Conservation (phyloP, 805 yeast species). For the Blastobotrys robertii region DNA sequence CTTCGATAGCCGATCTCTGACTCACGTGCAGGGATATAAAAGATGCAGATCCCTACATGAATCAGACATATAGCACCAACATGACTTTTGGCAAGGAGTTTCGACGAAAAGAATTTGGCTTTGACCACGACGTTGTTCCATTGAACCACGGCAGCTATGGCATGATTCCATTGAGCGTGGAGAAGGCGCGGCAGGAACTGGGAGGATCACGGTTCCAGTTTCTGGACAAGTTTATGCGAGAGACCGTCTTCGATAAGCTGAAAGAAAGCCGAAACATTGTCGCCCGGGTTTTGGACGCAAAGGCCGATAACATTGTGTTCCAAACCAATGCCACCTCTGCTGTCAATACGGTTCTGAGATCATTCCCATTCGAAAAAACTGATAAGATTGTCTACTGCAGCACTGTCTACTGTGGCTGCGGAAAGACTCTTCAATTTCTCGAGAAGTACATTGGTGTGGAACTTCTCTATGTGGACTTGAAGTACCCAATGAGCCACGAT, state of each 20-base stretch:
- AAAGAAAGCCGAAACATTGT: slow-evolving; percentile 29
- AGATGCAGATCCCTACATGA: no score
- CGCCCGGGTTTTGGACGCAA: slow-evolving; percentile 39
- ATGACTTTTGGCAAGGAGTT: slow-evolving; percentile 39
- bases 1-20: no score
- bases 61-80: no score
- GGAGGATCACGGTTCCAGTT: no score
- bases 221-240: slow-evolving; percentile 34
- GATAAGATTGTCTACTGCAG: slow-evolving; percentile 43
- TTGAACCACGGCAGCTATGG: slow-evolving; percentile 65
- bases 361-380: slow-evolving; percentile 40
- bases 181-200: slow-evolving; percentile 22
- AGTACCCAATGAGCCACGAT: slow-evolving; percentile 37
- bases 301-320: slow-evolving; percentile 40
- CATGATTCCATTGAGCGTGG: slow-evolving; percentile 39
- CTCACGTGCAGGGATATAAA: no score
- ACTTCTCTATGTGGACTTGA: slow-evolving; percentile 31
- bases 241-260: slow-evolving; percentile 25
- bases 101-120: slow-evolving; percentile 38
- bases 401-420: slow-evolving; percentile 47
- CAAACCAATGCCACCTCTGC: slow-evolving; percentile 54
- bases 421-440: slow-evolving; percentile 33
- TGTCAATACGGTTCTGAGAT: slow-evolving; percentile 46
- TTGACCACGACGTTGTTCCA: slow-evolving; percentile 33
- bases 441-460: slow-evolving; percentile 25